A percentile compares a stretch with the other conserved stretches of the same genome.
Conservation (phyloP, 345 rosid genomes). For the Arabidopsis arenosa region DNA sequence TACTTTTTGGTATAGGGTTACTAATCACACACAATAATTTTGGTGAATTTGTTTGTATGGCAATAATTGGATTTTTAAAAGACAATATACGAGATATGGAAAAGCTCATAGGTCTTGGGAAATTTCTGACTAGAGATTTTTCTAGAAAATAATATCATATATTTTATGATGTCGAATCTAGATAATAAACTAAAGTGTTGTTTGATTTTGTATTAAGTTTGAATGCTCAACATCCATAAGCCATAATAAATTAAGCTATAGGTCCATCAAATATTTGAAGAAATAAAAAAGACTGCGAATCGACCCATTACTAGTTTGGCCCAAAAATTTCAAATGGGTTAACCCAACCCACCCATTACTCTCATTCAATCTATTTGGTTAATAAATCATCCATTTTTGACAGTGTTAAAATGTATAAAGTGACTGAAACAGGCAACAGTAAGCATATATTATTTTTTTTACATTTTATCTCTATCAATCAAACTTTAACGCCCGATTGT, state of each 20-base stretch:
- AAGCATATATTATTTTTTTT: neutral
- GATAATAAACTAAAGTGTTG: neutral
- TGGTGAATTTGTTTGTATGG: no score
- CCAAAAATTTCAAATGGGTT: constrained; percentile 18
- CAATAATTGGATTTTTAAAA: no score
- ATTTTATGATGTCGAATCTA: neutral
- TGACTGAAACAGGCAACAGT: neutral
- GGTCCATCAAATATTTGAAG: constrained; percentile 6
- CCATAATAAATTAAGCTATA: neutral
- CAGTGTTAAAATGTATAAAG: neutral
- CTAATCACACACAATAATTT: no score
- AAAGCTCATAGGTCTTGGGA: no score
- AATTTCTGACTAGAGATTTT: no score
- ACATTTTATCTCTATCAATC: neutral
- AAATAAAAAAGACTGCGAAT: neutral
- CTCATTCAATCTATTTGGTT: neutral
- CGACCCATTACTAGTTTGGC: neutral
- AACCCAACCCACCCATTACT: neutral
- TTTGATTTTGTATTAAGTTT: constrained; percentile 3
- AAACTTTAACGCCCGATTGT: neutral
- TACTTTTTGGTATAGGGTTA: no score
- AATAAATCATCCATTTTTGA: neutral
- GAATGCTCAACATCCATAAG: constrained; percentile 1
- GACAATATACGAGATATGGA: no score
- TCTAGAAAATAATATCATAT: neutral